phyloP scores from a whole-genome alignment of 345 rosid species.

The Angophora floribunda region DNA sequence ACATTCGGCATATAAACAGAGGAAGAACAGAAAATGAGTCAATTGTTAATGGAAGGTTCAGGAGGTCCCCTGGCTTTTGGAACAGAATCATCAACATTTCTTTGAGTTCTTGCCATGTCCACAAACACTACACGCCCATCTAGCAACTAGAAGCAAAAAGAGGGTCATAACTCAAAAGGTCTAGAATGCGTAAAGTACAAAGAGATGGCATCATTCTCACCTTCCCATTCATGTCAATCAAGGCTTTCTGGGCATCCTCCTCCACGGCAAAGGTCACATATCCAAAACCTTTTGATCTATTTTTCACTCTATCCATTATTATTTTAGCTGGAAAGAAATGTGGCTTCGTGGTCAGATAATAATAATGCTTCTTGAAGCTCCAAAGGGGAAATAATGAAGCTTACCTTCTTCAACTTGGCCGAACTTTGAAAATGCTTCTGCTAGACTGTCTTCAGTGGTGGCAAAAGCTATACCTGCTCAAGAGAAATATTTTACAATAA shows the following conservation, averaged over 20 bases:
- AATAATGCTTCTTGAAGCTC: not conserved
- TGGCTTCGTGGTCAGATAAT: not conserved
- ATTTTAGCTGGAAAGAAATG: conserved; percentile 26
- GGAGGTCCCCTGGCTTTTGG: not conserved
- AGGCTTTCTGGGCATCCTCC: conserved; percentile 42
- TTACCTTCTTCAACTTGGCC: conserved; percentile 47
- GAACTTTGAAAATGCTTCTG: conserved; percentile 43
- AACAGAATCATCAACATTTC: not conserved
- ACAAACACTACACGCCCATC: conserved; percentile 49
- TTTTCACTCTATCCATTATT: conserved; percentile 20
- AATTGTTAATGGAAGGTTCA: conserved; percentile 5
- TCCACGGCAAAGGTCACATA: conserved; percentile 38
- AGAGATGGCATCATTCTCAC: conserved; percentile 4
- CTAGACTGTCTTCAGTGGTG: conserved; percentile 28
- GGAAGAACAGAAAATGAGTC: not conserved
- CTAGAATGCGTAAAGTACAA: not conserved
- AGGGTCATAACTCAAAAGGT: not conserved
- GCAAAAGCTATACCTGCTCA: conserved; percentile 41
- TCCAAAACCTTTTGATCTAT: conserved; percentile 50
- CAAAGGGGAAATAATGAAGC: not conserved
- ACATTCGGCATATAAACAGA: not conserved
- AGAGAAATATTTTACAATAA: not conserved
- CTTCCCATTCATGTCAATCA: conserved; percentile 47
- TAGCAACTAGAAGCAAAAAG: conserved; percentile 32
- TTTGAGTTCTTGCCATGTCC: conserved; percentile 5